Base-by-base conservation (phyloP, 2,329 filamentous ascomycete species). In the Monilinia fructicola region DNA sequence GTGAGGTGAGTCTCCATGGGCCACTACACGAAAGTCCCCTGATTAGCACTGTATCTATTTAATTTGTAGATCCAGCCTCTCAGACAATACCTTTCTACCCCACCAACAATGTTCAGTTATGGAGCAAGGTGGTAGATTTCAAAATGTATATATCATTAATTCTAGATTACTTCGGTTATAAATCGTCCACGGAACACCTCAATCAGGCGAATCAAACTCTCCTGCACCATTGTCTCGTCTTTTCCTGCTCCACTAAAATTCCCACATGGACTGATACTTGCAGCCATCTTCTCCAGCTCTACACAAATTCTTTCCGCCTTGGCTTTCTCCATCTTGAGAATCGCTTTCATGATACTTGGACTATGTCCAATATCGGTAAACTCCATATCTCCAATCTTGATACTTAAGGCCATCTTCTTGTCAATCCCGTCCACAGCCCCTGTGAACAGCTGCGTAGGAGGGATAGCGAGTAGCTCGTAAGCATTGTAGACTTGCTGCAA, bases 401-500 rank as follows among this genome's bases (percentile, higher is more conserved):
- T 54, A 26, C 53, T 54, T 21, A 54, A 35, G 35, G 53, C n/a
- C 21, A 54, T 35, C 35, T 35, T 54, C 28, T 54, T 54, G 18
- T 54, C 26, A 54, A 10, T 1, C 4, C 18, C 28, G 4, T 38
- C 21, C 18, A 35, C 5, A 12, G 10, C 26, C 28, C 31, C 28
- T 2, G 18, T 54, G 28, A 31, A 54, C 12, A 54, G 26, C 18
- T 21, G 28, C 26, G 7, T 5, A 35, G 53, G 18, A 12, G 40
- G 14, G 40, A 35, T n/a, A 26, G 53, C 53, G 31, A 54, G 53
- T 35, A 54, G n/a, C 28, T 54, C 53, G 53, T 54, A 54, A 35
- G 53, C 53, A 54, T 54, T 54, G 9, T 54, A 38, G 35, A 54
- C 53, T 35, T 54, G 53, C 53, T 54, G 28, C 12, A 54, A 14